These are phyloP conservation scores for Silene coronaria DNA, from an alignment of 179 eudicot species.

Conservation along the genomic window DNA sequence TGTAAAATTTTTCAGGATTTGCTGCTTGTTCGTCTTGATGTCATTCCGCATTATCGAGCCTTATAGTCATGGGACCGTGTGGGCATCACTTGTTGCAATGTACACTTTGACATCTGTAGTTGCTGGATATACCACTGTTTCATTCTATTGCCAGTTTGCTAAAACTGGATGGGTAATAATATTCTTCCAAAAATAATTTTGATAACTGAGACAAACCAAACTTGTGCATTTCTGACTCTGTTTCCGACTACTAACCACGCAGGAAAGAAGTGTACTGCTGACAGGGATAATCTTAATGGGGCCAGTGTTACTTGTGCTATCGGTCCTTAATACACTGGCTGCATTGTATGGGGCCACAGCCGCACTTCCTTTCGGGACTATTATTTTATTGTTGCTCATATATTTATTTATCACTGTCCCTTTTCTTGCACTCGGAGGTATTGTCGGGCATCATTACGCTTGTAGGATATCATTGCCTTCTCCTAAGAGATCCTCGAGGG, in stretches of 20 bases:
- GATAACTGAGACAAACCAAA: not conserved
- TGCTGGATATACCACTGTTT: constrained; percentile 69
- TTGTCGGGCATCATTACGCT: constrained; percentile 47
- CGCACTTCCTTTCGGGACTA: constrained; percentile 67
- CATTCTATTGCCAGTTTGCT: constrained; percentile 56
- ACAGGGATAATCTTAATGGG: constrained; percentile 56
- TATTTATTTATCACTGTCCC: constrained; percentile 41
- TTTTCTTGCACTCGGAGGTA: constrained; percentile 56
- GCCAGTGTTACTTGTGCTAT: constrained; percentile 38
- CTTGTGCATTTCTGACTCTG: not conserved
- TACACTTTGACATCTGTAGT: constrained; percentile 51
- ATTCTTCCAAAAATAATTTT: not conserved
- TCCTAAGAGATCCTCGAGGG: constrained; percentile 44
- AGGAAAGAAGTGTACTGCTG: constrained; percentile 55
- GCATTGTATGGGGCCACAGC: constrained; percentile 48
- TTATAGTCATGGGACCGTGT: constrained; percentile 51
- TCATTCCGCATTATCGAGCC: constrained; percentile 54
- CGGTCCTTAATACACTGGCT: constrained; percentile 49
- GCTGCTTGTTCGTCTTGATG: constrained; percentile 44
- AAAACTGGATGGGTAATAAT: constrained; percentile 62
- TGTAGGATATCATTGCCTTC: constrained; percentile 40
- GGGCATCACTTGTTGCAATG: constrained; percentile 44
- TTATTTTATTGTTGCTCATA: constrained; percentile 39
- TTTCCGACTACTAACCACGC: constrained; percentile 23
- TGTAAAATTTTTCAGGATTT: constrained; percentile 40